Percentiles rank a stretch among this genome's conserved stretches.
These are phyloP conservation scores for Rehmannia glutinosa DNA, from an alignment of 257 asterid genomes.

Conservation along the genomic window DNA sequence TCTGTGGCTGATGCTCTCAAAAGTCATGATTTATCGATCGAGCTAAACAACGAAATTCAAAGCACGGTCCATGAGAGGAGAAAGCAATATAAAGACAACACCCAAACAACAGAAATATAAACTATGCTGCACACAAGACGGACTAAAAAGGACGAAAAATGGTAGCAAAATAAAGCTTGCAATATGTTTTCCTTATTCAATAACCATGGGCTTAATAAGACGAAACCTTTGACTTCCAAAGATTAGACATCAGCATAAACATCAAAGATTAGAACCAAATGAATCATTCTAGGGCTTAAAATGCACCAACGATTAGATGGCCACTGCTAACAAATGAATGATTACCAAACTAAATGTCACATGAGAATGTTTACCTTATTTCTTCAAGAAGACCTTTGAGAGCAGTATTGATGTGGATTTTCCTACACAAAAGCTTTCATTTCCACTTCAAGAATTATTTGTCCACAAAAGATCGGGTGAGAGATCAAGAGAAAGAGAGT, in stretches of 20 bases:
- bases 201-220: no score
- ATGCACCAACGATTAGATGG: not conserved
- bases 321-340: not conserved
- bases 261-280: no score
- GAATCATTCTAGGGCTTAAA: not conserved
- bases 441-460: not conserved
- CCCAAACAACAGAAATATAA: no score
- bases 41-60: not conserved
- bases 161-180: no score
- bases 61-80: not conserved
- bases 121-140: no score
- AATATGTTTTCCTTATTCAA: no score
- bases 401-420: not conserved
- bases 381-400: conserved; percentile 6
- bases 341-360: not conserved
- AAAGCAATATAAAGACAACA: no score
- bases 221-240: no score
- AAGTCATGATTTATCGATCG: not conserved
- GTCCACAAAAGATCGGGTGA: no score
- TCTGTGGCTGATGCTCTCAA: not conserved
- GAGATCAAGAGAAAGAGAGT: not conserved
- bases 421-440: conserved; percentile 7
- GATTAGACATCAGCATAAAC: no score
- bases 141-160: no score
- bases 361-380: not conserved